phyloP scores from a whole-genome alignment of 1,284 basidiomycete genomes.

The Ustilago hordei region DNA sequence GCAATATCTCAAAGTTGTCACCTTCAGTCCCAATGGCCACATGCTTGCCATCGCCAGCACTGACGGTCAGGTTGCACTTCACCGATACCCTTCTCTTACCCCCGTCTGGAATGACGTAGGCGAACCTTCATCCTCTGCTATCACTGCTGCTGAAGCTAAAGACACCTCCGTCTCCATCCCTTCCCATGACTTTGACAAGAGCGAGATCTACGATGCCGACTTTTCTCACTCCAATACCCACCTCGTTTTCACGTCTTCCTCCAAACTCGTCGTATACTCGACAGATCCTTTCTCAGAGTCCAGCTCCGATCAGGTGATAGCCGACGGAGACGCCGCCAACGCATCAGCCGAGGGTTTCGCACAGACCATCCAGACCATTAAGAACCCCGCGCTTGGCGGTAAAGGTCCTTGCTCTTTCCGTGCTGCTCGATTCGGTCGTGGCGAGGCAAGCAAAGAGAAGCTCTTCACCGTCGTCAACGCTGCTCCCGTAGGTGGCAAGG shows the following conservation, averaged over 20 bases:
- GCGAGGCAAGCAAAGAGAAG: conserved; percentile 42
- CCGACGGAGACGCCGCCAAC: conserved; percentile 15
- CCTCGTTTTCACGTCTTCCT: conserved; percentile 58
- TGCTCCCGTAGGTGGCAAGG: conserved; percentile 41
- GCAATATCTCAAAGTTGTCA: conserved; percentile 53
- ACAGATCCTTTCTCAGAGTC: conserved; percentile 47
- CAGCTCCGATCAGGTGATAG: conserved; percentile 11
- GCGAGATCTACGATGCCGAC: conserved; percentile 65
- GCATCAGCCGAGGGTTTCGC: conserved; percentile 31
- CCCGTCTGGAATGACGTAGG: conserved; percentile 47
- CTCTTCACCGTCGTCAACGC: conserved; percentile 65
- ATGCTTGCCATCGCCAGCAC: conserved; percentile 61
- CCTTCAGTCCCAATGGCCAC: conserved; percentile 58
- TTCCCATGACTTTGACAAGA: conserved; percentile 47
- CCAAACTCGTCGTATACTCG: conserved; percentile 56
- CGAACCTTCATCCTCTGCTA: conserved; percentile 30
- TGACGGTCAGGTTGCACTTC: conserved; percentile 59
- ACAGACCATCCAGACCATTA: conserved; percentile 61
- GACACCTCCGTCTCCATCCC: conserved; percentile 48
- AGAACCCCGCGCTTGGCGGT: conserved; percentile 62
- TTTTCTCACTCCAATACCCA: conserved; percentile 63
- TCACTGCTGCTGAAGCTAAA: conserved; percentile 41
- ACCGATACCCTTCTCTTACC: conserved; percentile 58
- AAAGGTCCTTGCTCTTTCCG: conserved; percentile 60
- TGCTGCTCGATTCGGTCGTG: conserved; percentile 54